Conservation (phyloP, 2,329 filamentous ascomycete genomes). For the Diaporthe sp. region DNA sequence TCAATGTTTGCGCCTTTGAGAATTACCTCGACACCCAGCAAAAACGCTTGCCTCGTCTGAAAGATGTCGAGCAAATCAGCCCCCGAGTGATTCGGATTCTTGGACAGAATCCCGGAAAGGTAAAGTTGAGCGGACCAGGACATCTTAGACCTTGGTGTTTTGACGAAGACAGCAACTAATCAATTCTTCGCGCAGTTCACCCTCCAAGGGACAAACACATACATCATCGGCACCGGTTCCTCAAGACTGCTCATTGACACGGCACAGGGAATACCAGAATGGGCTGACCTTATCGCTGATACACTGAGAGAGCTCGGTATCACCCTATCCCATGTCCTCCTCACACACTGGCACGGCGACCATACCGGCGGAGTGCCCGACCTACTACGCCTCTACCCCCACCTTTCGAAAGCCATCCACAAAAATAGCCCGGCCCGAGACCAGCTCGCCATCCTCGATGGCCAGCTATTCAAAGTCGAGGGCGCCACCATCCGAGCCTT, state of each 20-base stretch:
- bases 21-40: no score
- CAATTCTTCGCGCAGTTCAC: slow-evolving; percentile 51
- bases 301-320: no score
- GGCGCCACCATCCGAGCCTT: no score
- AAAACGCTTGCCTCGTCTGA: slow-evolving; percentile 34
- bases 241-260: slow-evolving; percentile 80
- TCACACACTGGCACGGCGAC: slow-evolving; percentile 82
- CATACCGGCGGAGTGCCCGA: slow-evolving; percentile 75
- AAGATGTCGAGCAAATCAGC: slow-evolving; percentile 48
- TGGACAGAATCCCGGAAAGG: slow-evolving; percentile 56
- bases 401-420: no score
- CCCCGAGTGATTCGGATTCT: slow-evolving; percentile 54
- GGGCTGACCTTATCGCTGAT: slow-evolving; percentile 54
- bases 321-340: slow-evolving; percentile 57
- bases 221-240: slow-evolving; percentile 69
- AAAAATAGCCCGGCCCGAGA: no score
- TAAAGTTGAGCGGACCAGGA: no score
- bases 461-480: no score
- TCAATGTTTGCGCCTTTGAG: no score
- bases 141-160: no score
- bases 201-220: slow-evolving; percentile 81
- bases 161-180: no score
- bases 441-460: no score
- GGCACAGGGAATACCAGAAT: slow-evolving; percentile 72
- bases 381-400: slow-evolving; percentile 49